phyloP scores from a whole-genome alignment of 352 stramenopile species.

The Phytophthora hibernalis region DNA sequence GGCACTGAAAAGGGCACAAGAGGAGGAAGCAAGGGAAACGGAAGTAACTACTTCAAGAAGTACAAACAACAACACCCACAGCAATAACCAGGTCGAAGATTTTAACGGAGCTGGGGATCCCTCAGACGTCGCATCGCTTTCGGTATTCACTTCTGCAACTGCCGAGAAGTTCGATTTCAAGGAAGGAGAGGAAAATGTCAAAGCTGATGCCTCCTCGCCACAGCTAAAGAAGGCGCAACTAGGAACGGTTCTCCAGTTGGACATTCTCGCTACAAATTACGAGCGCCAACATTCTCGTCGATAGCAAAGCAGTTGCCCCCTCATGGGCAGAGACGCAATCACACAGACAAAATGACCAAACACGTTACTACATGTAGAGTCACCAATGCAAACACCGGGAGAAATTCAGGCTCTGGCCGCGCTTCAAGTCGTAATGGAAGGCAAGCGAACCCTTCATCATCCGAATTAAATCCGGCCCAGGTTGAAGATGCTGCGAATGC shows the following conservation, averaged over 20 bases:
- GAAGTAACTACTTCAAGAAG: no score
- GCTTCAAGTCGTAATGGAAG: neutral
- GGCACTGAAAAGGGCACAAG: slow-evolving; percentile 2
- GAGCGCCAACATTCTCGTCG: slow-evolving; percentile 22
- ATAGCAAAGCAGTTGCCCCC: slow-evolving; percentile 30
- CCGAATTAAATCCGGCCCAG: slow-evolving; percentile 7
- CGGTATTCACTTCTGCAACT: neutral
- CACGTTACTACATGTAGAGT: neutral
- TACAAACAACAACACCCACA: neutral
- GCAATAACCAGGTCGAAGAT: slow-evolving; percentile 22
- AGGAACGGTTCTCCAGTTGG: slow-evolving; percentile 6
- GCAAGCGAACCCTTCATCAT: neutral
- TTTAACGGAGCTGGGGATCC: neutral
- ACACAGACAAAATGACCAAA: neutral
- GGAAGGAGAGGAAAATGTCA: neutral
- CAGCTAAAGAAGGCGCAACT: slow-evolving; percentile 9
- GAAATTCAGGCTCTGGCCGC: neutral
- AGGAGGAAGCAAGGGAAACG: neutral
- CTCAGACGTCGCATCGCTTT: neutral
- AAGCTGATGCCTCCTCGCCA: neutral
- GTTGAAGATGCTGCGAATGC: slow-evolving; percentile 16
- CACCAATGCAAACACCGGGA: neutral
- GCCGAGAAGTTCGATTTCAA: neutral
- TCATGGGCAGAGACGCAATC: slow-evolving; percentile 11
- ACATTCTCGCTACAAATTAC: slow-evolving; percentile 21